Conservation (phyloP, 176 grass and related monocot genomes). For the Pharus latifolius region DNA sequence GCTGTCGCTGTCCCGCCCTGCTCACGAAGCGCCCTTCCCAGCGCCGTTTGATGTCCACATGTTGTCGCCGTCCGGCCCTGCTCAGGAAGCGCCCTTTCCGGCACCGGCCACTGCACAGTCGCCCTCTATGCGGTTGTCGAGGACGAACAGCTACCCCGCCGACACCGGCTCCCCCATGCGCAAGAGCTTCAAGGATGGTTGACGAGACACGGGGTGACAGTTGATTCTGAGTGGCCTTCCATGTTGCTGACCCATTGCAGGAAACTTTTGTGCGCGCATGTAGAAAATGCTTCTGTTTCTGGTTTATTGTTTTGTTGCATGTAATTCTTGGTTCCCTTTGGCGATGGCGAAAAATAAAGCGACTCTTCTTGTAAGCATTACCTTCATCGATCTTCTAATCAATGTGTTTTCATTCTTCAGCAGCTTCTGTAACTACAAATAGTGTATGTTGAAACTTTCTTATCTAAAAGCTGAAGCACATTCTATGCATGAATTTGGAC, state of each 20-base stretch:
- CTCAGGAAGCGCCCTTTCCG: background rate
- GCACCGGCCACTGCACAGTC: background rate
- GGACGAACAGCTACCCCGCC: background rate
- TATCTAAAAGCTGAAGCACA: no score
- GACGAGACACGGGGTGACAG: background rate
- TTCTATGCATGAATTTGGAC: no score
- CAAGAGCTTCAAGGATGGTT: background rate
- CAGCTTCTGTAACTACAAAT: background rate
- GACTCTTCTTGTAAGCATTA: background rate
- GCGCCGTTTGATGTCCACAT: background rate
- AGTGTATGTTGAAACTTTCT: background rate
- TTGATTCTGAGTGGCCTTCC: background rate
- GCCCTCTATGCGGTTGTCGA: background rate
- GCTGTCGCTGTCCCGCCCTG: background rate
- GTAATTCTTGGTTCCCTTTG: background rate
- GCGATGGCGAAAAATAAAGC: background rate
- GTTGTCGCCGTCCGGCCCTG: background rate
- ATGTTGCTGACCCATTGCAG: no score
- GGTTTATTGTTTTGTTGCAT: background rate
- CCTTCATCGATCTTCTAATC: background rate
- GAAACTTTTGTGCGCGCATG: background rate
- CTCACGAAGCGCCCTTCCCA: background rate
- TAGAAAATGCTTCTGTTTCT: background rate
- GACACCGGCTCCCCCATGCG: background rate
- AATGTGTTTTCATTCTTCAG: background rate